These are phyloP conservation scores for Wickerhamomyces sp. DNA, from an alignment of 1,139 yeast genomes.

Conservation along the genomic window DNA sequence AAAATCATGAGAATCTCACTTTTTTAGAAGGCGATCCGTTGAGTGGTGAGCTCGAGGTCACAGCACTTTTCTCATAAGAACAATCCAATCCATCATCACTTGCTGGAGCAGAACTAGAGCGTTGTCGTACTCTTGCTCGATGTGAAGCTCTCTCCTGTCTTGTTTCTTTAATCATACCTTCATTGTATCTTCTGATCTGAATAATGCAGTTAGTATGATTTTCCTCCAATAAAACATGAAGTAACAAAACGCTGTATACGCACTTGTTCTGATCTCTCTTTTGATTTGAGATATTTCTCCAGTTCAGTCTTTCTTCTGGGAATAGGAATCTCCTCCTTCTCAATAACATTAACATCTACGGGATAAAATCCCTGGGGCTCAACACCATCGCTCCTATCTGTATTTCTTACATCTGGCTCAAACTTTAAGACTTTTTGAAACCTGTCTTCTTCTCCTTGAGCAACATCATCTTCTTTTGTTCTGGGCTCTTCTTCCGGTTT, in stretches of 20 bases:
- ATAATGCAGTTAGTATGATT: background rate
- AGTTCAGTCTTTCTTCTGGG: slow-evolving; percentile 12
- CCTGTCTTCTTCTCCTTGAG: too few species aligned
- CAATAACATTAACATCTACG: slow-evolving; percentile 3
- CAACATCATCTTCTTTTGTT: too few species aligned
- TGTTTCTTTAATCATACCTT: slow-evolving; percentile 7
- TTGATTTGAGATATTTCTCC: slow-evolving; percentile 11
- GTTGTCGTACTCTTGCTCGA: slow-evolving; percentile 9
- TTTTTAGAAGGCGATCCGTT: slow-evolving; percentile 10
- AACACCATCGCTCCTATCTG: too few species aligned
- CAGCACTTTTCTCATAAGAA: too few species aligned
- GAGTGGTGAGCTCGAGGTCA: too few species aligned
- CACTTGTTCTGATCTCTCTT: slow-evolving; percentile 12
- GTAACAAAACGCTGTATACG: slow-evolving; percentile 1
- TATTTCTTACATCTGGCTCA: too few species aligned
- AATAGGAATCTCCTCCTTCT: slow-evolving; percentile 10
- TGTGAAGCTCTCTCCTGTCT: slow-evolving; percentile 7
- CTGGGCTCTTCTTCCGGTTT: too few species aligned
- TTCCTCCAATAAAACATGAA: too few species aligned
- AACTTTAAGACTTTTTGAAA: too few species aligned
- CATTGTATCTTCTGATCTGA: slow-evolving; percentile 9
- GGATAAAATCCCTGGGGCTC: too few species aligned
- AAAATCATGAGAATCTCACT: slow-evolving; percentile 4
- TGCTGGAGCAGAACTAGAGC: too few species aligned
- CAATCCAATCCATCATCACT: too few species aligned